A percentile compares a stretch with the other conserved stretches of the same genome.
Evolutionary conservation across 2,329 filamentous ascomycete species (phyloP).

Genomic region (Colletotrichum sp.): DNA sequence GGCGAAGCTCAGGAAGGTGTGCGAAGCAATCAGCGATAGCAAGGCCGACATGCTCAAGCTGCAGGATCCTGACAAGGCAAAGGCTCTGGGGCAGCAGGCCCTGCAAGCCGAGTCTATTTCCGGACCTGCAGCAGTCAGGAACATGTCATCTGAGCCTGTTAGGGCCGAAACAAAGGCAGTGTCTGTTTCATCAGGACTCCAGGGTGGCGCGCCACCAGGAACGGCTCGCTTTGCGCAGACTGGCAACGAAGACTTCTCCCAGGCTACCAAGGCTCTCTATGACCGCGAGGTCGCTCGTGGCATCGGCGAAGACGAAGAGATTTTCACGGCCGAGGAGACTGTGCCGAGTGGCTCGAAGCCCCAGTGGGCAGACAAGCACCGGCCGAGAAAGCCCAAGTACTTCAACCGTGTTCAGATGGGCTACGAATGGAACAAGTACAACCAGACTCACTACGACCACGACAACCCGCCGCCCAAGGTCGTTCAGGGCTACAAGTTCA

Average conservation of each 20-base stretch:
- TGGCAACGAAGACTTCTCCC: slow-evolving; percentile 80
- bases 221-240: slow-evolving; percentile 73
- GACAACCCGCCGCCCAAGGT: slow-evolving; percentile 98
- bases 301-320: slow-evolving; percentile 91
- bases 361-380: slow-evolving; percentile 83
- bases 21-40: slow-evolving; percentile 74
- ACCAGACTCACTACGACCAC: slow-evolving; percentile 98
- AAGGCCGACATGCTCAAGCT: slow-evolving; percentile 62
- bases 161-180: slow-evolving; percentile 29
- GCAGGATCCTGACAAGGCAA: slow-evolving; percentile 72
- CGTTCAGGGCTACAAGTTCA: slow-evolving; percentile 99
- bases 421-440: slow-evolving; percentile 99
- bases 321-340: slow-evolving; percentile 89
- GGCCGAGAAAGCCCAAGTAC: slow-evolving; percentile 90
- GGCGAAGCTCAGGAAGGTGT: slow-evolving; percentile 80
- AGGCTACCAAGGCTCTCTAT: slow-evolving; percentile 86
- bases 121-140: slow-evolving; percentile 6
- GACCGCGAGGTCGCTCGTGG: slow-evolving; percentile 92
- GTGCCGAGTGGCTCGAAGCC: slow-evolving; percentile 69
- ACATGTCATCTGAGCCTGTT: slow-evolving; percentile 13
- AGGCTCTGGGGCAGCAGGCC: slow-evolving; percentile 31
- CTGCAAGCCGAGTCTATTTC: slow-evolving; percentile 40
- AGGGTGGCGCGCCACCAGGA: slow-evolving; percentile 50
- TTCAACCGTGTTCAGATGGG: slow-evolving; percentile 99
- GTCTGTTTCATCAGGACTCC: not conserved